A percentile compares a stretch with the other conserved stretches of the same genome.
phyloP scores from a whole-genome alignment of 148 eudicot species.

The Cornus kousa region DNA sequence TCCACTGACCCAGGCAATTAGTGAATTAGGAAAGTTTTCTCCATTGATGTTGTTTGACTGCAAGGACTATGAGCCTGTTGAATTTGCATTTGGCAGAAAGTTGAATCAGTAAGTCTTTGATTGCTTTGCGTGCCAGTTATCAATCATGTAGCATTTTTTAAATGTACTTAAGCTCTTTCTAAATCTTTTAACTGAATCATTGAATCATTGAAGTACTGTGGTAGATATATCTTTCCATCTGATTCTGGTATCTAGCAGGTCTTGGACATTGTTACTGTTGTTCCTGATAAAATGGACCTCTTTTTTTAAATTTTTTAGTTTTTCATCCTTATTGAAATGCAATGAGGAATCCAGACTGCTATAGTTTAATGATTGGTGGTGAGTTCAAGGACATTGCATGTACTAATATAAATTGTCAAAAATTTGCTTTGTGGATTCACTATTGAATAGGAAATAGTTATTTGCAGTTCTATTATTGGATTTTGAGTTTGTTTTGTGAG shows the following conservation, averaged over 20 bases:
- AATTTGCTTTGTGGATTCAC: too few relatives aligned
- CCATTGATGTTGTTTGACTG: constrained; percentile 87
- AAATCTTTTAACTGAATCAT: neutral
- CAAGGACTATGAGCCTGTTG: constrained; percentile 81
- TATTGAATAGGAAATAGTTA: too few relatives aligned
- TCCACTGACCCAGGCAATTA: constrained; percentile 52
- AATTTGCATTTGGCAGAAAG: constrained; percentile 67
- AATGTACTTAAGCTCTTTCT: neutral
- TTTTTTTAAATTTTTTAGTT: too few relatives aligned
- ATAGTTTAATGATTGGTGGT: neutral
- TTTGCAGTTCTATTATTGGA: neutral
- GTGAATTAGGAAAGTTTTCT: constrained; percentile 47
- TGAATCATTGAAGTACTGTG: neutral
- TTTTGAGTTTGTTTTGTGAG: neutral
- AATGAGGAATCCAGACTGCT: neutral
- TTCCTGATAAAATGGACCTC: neutral
- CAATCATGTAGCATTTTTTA: neutral
- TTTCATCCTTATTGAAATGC: neutral
- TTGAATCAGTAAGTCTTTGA: constrained; percentile 59
- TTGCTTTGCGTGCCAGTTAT: neutral
- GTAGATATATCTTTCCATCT: neutral
- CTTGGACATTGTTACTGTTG: too few relatives aligned
- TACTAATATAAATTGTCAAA: neutral
- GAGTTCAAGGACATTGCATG: neutral
- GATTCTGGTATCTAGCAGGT: too few relatives aligned